Conservation (phyloP, 2,329 filamentous ascomycete genomes). For the Penicillium sp. region DNA sequence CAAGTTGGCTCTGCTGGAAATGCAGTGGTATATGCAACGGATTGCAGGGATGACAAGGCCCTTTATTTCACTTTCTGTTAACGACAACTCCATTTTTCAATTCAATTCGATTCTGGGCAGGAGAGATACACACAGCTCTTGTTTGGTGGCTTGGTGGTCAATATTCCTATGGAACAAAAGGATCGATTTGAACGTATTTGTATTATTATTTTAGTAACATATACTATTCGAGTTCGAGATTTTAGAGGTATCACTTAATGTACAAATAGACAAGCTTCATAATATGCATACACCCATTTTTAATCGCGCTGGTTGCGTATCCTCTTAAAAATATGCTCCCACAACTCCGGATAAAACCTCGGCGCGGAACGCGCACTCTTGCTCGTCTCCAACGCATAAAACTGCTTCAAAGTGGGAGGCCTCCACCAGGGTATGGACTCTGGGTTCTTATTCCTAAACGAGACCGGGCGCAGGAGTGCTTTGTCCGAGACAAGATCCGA, state of each 20-base stretch:
- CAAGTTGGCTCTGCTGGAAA: too few species aligned
- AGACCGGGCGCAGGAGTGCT: slow-evolving; percentile 35
- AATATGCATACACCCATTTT: not conserved
- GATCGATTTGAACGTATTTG: not conserved
- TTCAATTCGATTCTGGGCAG: too few species aligned
- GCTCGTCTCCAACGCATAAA: slow-evolving; percentile 37
- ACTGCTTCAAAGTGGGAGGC: slow-evolving; percentile 32
- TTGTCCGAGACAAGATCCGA: slow-evolving; percentile 37
- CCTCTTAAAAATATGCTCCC: slow-evolving; percentile 40
- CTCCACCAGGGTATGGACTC: slow-evolving; percentile 34
- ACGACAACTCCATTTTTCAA: too few species aligned
- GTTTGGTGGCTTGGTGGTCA: too few species aligned
- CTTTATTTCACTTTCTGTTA: too few species aligned
- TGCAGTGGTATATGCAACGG: too few species aligned
- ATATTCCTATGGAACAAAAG: too few species aligned
- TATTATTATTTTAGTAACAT: not conserved
- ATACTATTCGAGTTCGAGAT: not conserved
- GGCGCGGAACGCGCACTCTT: slow-evolving; percentile 34
- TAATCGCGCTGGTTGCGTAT: slow-evolving; percentile 27
- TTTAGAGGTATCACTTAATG: slow-evolving; percentile 4
- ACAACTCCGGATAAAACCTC: slow-evolving; percentile 41
- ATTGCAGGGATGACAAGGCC: too few species aligned
- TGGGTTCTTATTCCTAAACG: slow-evolving; percentile 38
- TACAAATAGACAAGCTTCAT: not conserved
- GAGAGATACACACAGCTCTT: too few species aligned